A percentile compares a stretch with the other conserved stretches of the same genome.
Evolutionary conservation across 208 protist genomes (phyloP).

Genomic region (Trypanosoma grayi): DNA sequence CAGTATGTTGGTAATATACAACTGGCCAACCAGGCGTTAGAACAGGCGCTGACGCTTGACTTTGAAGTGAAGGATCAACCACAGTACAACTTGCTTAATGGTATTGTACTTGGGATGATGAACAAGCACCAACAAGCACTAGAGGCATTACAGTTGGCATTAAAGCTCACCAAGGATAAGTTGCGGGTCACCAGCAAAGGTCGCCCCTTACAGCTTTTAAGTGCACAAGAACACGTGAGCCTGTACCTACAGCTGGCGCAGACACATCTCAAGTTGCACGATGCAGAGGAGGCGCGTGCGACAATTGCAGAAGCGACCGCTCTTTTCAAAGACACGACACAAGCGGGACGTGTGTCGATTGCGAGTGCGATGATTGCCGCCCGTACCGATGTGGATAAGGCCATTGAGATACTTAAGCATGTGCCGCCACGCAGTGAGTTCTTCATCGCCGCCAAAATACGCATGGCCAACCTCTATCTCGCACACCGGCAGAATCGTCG

Average conservation of each 20-base stretch:
- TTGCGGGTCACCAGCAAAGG: slow-evolving; percentile 35
- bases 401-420: slow-evolving; percentile 71
- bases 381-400: slow-evolving; percentile 82
- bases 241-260: slow-evolving; percentile 88
- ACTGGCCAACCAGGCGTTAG: slow-evolving; percentile 79
- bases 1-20: slow-evolving; percentile 78
- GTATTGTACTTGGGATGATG: slow-evolving; percentile 66
- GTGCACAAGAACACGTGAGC: slow-evolving; percentile 80
- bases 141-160: slow-evolving; percentile 52
- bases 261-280: slow-evolving; percentile 65
- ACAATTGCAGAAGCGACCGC: slow-evolving; percentile 56
- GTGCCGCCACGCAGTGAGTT: slow-evolving; percentile 66
- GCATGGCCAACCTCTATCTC: slow-evolving; percentile 90
- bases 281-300: slow-evolving; percentile 74
- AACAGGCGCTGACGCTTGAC: slow-evolving; percentile 91
- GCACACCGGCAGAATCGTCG: slow-evolving; percentile 69
- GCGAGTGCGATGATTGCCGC: slow-evolving; percentile 85
- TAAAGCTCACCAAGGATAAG: slow-evolving; percentile 27
- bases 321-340: slow-evolving; percentile 61
- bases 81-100: slow-evolving; percentile 91
- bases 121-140: slow-evolving; percentile 74
- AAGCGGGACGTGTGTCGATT: slow-evolving; percentile 75
- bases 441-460: slow-evolving; percentile 79
- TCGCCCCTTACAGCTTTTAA: slow-evolving; percentile 57
- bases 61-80: slow-evolving; percentile 93